Base-by-base conservation (phyloP, 192 early-diverging fungal species). In the Mortierella hygrophila region DNA sequence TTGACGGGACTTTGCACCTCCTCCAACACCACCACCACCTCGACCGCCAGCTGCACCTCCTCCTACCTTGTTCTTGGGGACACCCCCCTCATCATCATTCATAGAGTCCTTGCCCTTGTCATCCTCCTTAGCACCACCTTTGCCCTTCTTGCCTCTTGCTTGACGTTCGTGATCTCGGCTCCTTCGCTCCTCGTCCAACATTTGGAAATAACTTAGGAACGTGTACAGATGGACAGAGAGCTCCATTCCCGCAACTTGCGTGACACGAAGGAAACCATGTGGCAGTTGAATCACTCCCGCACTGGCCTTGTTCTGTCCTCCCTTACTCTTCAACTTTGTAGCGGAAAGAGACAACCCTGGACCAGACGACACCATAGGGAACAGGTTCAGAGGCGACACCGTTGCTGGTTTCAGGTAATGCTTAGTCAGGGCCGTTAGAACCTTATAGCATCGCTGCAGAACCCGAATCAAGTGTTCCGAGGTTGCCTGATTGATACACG, bases 191-290 rank as follows among this genome's bases (percentile, higher is more conserved):
- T 74, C 75, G 44, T 86, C 84, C 54, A 86, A 65, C 78, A 80
- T 65, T 38, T 76, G 84, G 68, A 82, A 86, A 32, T 81, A 86
- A 15, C 75, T 86, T 65, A 94, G 69, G 70, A 91, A 91, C 16
- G 83, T 89, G 71, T 94, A 93, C 44, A 94, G 79, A 54, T 90
- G 81, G n/a, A 85, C 84, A 4, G 93, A 90, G 1, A 94, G 77
- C 13, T 85, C 80, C 23, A 68, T 72, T 2, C 90, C 92, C 6
- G 88, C 88, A 35, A 89, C 82, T 52, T 87, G 78, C 15, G 93
- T 89, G 18, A 93, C 79, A 32, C 87, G 75, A 46, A 88, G 82
- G 40, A 93, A 91, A 26, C 87, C 85, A 63, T 80, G 80, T 0
- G 91, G 74, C 18, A 93, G 26, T 26, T 74, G 76, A 47, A 78